Evolutionary conservation across 169 alveolate species (phyloP), one percentile per base, ranked within the genome.

Genomic region (Plasmodium inui): DNA sequence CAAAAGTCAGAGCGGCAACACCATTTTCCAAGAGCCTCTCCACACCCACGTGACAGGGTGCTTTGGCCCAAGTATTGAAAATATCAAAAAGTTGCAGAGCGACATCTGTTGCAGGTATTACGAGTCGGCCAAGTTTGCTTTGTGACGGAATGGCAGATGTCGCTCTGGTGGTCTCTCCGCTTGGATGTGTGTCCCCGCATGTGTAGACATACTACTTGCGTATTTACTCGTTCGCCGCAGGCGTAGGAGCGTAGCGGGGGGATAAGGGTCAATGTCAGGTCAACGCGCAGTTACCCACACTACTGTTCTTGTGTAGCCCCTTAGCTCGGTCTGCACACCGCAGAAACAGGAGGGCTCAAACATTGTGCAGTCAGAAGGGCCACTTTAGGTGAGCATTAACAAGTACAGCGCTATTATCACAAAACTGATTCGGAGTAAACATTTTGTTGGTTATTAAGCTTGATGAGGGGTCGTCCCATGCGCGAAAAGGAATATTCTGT

Each of bases 101-200:
- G 89, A 61, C 14, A 88, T 88, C 28, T 22, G 89, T 10, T 61
- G 72, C 84, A 88, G 67, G 53, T 84, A 88, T 22, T 88, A 88
- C 70, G 89, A 88, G 32, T 88, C 82, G 22, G 26, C 46, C 55
- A 88, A 88, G 37, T 88, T 88, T 32, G 9, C 41, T 14, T 39
- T 88, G 46, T 88, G 39, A 78, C 5, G 67, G 5, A 41, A 53
- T 44, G 67, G 50, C 61, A 61, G 1, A 61, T 61, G 34, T 61
- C 34, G 28, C 0, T 61, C 74, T 19, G 74, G 9, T 57, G 30
- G 4, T 61, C 34, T n/a, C n/a, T n/a, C n/a, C n/a, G n/a, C n/a
- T n/a, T n/a, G n/a, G n/a, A n/a, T n/a, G n/a, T n/a, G n/a, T n/a
- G n/a, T 26, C 32, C 74, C 30, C 74, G 14, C 2, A 17, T 61